Percentiles rank a stretch among this genome's conserved stretches.
These are phyloP conservation scores for Citrullus colocynthis DNA, from an alignment of 306 rosid species.

Conservation along the genomic window DNA sequence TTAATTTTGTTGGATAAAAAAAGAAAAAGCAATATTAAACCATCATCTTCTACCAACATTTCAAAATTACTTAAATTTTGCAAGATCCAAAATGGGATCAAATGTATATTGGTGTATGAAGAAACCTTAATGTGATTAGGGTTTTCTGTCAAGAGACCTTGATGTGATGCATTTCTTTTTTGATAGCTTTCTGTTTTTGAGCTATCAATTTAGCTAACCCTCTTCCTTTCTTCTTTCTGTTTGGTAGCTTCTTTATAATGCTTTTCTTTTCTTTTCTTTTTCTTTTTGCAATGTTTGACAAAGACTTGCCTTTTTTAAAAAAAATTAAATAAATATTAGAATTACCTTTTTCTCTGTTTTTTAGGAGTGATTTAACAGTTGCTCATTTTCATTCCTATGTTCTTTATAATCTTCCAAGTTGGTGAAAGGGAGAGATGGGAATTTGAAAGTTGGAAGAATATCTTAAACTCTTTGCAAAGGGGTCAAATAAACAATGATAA, in stretches of 20 bases:
- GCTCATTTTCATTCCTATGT: neutral
- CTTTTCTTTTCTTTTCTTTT: neutral
- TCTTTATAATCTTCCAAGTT: neutral
- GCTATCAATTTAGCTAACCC: neutral
- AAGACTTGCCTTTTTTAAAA: neutral
- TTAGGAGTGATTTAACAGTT: neutral
- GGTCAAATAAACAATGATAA: neutral
- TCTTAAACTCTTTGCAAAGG: neutral
- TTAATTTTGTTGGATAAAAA: neutral
- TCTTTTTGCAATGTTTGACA: neutral
- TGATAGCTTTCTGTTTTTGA: neutral
- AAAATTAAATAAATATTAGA: neutral
- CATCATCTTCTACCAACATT: neutral
- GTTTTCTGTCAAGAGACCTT: neutral
- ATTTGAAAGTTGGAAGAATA: neutral
- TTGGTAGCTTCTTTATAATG: neutral
- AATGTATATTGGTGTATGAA: neutral
- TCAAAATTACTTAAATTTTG: neutral
- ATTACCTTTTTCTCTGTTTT: neutral
- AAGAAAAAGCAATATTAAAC: neutral
- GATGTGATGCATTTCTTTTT: neutral
- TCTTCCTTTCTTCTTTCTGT: neutral
- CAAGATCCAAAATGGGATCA: neutral
- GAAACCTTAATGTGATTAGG: neutral
- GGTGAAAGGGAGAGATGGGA: neutral